Evolutionary conservation across 306 rosid genomes (phyloP).

Genomic region (Vachellia pachyceras): DNA sequence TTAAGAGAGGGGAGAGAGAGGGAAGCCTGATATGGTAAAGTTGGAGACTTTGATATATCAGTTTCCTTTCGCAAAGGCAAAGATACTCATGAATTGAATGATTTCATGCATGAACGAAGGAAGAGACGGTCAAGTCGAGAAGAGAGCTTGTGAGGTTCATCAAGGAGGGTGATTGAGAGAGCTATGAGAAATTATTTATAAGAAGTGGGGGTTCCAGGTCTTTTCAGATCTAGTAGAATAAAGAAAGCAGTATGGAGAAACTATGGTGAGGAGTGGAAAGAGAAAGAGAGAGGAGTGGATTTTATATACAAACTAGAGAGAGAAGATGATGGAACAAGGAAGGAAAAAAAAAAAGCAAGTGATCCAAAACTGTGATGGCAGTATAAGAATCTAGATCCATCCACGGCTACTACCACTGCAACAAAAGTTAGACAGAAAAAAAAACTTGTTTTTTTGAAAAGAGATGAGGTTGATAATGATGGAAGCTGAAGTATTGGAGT

Average conservation of each 20-base stretch:
- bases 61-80: slow-evolving; percentile 69
- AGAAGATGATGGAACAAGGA: slow-evolving; percentile 32
- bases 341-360: slow-evolving; percentile 18
- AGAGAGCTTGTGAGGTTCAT: slow-evolving; percentile 77
- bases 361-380: slow-evolving; percentile 51
- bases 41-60: neutral
- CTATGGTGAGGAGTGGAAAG: slow-evolving; percentile 32
- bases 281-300: slow-evolving; percentile 29
- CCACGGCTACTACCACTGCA: slow-evolving; percentile 11
- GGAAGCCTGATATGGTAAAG: neutral
- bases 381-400: slow-evolving; percentile 38
- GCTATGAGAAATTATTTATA: slow-evolving; percentile 20
- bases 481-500: slow-evolving; percentile 30
- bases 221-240: slow-evolving; percentile 52
- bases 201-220: slow-evolving; percentile 42
- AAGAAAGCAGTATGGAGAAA: slow-evolving; percentile 29
- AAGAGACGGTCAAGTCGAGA: slow-evolving; percentile 45
- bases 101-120: slow-evolving; percentile 59
- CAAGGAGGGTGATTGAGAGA: slow-evolving; percentile 52
- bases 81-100: slow-evolving; percentile 54
- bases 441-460: neutral
- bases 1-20: slow-evolving; percentile 3
- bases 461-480: slow-evolving; percentile 32
- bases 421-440: slow-evolving; percentile 30
- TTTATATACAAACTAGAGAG: slow-evolving; percentile 20